phyloP scores from a whole-genome alignment of 2,329 filamentous ascomycete species.

The Anisogramma anomala region DNA sequence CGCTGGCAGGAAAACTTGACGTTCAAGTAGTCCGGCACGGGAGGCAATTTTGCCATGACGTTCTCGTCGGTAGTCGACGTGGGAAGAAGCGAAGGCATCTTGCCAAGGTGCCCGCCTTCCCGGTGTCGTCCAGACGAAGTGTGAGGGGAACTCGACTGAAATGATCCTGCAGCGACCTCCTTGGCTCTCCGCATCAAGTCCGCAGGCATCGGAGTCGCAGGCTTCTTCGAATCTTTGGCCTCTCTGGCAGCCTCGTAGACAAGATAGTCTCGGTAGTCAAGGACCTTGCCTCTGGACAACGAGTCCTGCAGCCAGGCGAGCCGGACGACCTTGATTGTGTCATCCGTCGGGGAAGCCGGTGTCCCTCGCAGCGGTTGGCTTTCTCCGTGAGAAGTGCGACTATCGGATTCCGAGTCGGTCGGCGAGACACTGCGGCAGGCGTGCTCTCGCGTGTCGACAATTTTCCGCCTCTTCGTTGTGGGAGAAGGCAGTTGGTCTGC shows the following conservation, averaged over 20 bases:
- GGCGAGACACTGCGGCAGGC: conserved; percentile 15
- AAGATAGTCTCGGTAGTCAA: conserved; percentile 40
- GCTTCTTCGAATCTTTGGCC: conserved; percentile 17
- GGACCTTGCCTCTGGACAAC: conserved; percentile 29
- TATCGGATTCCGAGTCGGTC: conserved; percentile 19
- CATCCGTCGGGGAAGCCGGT: not conserved
- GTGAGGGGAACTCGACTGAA: not conserved
- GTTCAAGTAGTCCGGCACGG: conserved; percentile 55
- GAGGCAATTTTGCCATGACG: conserved; percentile 41
- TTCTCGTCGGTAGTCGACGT: conserved; percentile 74
- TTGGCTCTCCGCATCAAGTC: conserved; percentile 5
- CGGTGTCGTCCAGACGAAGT: conserved; percentile 11
- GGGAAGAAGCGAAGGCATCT: conserved; percentile 37
- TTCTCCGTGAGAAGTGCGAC: not conserved
- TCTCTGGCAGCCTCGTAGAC: conserved; percentile 39
- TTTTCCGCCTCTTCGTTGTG: conserved; percentile 17
- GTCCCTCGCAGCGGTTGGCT: not conserved
- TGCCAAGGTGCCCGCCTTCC: conserved; percentile 12
- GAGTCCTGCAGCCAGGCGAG: conserved; percentile 48
- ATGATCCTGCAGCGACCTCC: conserved; percentile 5
- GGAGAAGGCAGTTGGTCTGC: conserved; percentile 14
- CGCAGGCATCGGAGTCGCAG: conserved; percentile 5
- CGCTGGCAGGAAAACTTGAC: conserved; percentile 71
- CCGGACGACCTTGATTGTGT: conserved; percentile 38
- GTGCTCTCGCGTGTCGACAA: conserved; percentile 15